Percentiles rank a stretch among this genome's conserved stretches.
Evolutionary conservation across 331 rosid species (phyloP).

Genomic region (Cydonia oblonga): DNA sequence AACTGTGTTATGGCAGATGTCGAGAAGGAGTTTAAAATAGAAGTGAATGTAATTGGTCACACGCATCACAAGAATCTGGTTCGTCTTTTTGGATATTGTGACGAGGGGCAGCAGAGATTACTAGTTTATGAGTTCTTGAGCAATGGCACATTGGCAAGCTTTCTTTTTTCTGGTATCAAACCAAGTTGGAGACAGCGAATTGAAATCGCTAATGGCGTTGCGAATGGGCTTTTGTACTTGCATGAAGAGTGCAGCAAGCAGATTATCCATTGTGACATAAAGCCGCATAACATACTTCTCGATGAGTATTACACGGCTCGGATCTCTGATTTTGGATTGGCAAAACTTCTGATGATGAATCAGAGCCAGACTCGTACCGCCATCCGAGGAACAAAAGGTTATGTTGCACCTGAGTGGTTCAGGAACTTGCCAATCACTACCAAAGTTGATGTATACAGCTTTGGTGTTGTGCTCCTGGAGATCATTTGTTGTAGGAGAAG

Average conservation of each 20-base stretch:
- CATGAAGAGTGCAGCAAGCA: conserved; percentile 22
- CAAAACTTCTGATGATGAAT: conserved; percentile 14
- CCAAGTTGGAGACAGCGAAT: not conserved
- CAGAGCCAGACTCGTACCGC: conserved; percentile 17
- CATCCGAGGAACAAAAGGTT: conserved; percentile 24
- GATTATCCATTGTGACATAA: conserved; percentile 24
- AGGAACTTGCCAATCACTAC: conserved; percentile 17
- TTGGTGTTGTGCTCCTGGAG: conserved; percentile 15
- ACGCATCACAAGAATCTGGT: conserved; percentile 13
- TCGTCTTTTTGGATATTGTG: conserved; percentile 1
- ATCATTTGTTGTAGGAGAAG: conserved; percentile 20
- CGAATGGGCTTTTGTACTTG: not conserved
- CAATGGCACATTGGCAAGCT: conserved; percentile 8
- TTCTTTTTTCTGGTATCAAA: not conserved
- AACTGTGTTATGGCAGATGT: not conserved
- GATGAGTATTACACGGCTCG: conserved; percentile 8
- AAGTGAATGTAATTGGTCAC: not conserved
- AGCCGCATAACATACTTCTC: conserved; percentile 29
- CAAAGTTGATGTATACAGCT: conserved; percentile 29
- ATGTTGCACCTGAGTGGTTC: conserved; percentile 29
- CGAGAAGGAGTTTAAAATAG: conserved; percentile 3
- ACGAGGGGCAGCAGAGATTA: not conserved
- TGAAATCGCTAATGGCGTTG: not conserved
- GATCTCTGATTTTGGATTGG: conserved; percentile 29
- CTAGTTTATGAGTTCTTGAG: not conserved